Evolutionary conservation across 441 rosid genomes (phyloP).

Genomic region (Euphorbia corollata): DNA sequence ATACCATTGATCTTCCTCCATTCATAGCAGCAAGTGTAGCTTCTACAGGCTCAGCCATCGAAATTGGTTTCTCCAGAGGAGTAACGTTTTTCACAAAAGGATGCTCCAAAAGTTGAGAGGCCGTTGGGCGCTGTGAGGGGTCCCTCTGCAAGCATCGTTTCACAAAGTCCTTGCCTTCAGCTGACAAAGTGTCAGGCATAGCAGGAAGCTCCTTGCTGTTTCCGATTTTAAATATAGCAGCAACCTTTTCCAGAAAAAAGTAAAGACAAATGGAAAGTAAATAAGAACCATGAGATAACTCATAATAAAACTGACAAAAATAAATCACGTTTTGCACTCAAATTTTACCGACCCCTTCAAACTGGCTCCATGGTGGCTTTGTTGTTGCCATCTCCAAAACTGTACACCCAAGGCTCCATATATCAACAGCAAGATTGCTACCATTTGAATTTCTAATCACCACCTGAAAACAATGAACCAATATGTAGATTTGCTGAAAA

Average conservation of each 20-base stretch:
- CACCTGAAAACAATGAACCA: conserved; percentile 39
- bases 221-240: conserved; percentile 96
- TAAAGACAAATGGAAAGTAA: neutral
- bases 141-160: conserved; percentile 74
- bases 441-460: conserved; percentile 57
- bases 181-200: conserved; percentile 82
- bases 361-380: conserved; percentile 43
- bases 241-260: conserved; percentile 22
- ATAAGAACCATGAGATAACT: conserved; percentile 10
- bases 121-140: conserved; percentile 72
- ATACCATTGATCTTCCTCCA: conserved; percentile 53
- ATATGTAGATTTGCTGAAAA: conserved; percentile 17
- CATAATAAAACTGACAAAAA: neutral
- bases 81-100: conserved; percentile 68
- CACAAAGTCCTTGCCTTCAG: conserved; percentile 85
- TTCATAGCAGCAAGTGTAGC: conserved; percentile 32
- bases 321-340: neutral
- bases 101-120: conserved; percentile 72
- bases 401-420: conserved; percentile 81
- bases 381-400: conserved; percentile 70
- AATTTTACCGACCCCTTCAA: conserved; percentile 38
- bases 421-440: conserved; percentile 68
- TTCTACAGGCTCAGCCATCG: conserved; percentile 35
- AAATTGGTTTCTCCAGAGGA: conserved; percentile 55
- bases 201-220: conserved; percentile 96